Percentiles rank a stretch among this genome's conserved stretches.
These are phyloP conservation scores for Jatropha multifida DNA, from an alignment of 441 rosid genomes.

Conservation along the genomic window DNA sequence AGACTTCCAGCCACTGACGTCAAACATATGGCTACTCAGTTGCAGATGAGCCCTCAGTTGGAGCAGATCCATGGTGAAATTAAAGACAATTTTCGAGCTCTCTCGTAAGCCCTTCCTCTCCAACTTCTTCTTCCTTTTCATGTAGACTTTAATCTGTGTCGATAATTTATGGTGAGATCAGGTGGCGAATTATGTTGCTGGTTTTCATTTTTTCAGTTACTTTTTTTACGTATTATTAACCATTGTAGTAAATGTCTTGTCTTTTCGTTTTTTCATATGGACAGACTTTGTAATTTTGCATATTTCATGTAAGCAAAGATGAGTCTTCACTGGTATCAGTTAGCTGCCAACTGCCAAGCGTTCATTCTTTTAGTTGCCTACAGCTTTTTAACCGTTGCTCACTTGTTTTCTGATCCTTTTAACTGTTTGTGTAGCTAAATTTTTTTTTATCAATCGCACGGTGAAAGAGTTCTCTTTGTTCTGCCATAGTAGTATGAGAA, in stretches of 20 bases:
- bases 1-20: slow-evolving; percentile 28
- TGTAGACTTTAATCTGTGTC: background rate
- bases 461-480: background rate
- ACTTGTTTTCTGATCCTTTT: background rate
- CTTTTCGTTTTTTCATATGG: background rate
- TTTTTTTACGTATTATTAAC: background rate
- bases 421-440: background rate
- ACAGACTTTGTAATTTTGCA: no score
- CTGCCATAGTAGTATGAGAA: background rate
- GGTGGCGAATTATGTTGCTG: background rate
- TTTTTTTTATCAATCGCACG: background rate
- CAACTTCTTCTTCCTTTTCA: background rate
- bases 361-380: background rate
- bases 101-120: slow-evolving; percentile 52
- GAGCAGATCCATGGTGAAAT: slow-evolving; percentile 99
- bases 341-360: background rate
- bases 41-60: slow-evolving; percentile 81
- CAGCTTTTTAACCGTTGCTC: background rate
- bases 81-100: slow-evolving; percentile 88
- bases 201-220: background rate
- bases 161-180: background rate
- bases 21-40: slow-evolving; percentile 46
- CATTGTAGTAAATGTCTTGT: background rate
- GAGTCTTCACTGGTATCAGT: background rate
- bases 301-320: background rate